Conservation (phyloP, 2,329 filamentous ascomycete species). For the Fusarium xylarioides region DNA sequence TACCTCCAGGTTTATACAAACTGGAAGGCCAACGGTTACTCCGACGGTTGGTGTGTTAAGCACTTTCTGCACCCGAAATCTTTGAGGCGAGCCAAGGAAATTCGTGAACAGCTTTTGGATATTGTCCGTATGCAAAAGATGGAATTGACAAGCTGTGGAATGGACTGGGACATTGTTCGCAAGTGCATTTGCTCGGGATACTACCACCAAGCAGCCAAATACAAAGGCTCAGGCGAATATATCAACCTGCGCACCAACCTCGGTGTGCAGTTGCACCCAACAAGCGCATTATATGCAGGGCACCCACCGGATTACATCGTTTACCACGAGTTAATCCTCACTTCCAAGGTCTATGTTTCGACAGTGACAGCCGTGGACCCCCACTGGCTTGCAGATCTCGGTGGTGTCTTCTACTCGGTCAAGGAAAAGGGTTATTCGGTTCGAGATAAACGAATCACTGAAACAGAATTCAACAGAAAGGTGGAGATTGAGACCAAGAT, state of each 20-base stretch:
- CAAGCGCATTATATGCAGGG: slow-evolving; percentile 90
- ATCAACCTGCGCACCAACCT: slow-evolving; percentile 95
- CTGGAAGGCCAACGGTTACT: slow-evolving; percentile 91
- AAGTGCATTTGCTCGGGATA: slow-evolving; percentile 98
- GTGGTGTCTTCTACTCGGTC: slow-evolving; percentile 95
- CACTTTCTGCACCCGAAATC: slow-evolving; percentile 98
- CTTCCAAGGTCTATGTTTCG: slow-evolving; percentile 97
- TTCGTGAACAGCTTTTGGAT: slow-evolving; percentile 90
- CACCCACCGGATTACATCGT: slow-evolving; percentile 97
- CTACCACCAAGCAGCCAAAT: slow-evolving; percentile 96
- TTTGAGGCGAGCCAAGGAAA: slow-evolving; percentile 89
- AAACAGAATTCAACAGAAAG: slow-evolving; percentile 90
- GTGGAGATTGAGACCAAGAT: slow-evolving; percentile 95
- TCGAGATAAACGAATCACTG: slow-evolving; percentile 84
- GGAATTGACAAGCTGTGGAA: slow-evolving; percentile 86
- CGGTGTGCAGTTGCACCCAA: slow-evolving; percentile 93
- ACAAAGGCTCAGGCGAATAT: slow-evolving; percentile 97
- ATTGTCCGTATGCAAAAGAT: slow-evolving; percentile 97
- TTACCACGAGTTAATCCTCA: slow-evolving; percentile 97
- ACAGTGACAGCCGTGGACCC: slow-evolving; percentile 96
- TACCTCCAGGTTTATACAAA: slow-evolving; percentile 95
- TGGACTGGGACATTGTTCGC: slow-evolving; percentile 95
- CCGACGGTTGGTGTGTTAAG: slow-evolving; percentile 89
- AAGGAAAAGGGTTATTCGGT: slow-evolving; percentile 97
- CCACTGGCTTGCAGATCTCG: slow-evolving; percentile 95